A percentile compares a stretch with the other conserved stretches of the same genome.
Evolutionary conservation across 2,329 filamentous ascomycete genomes (phyloP).

Genomic region (Cryphonectria nitschkei): DNA sequence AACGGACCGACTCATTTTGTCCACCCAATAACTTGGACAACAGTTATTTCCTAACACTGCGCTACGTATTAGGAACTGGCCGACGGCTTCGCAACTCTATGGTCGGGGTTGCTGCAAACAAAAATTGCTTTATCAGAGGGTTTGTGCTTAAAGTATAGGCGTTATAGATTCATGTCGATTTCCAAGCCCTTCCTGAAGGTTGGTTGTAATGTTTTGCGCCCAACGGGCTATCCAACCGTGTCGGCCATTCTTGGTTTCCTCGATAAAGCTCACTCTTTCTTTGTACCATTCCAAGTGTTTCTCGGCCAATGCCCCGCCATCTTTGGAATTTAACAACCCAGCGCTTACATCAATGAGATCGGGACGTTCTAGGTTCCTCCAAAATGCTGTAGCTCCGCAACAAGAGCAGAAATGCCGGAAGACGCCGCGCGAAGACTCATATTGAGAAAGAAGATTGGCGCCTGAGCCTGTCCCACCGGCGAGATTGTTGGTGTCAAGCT

Average conservation of each 20-base stretch:
- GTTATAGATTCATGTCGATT: neutral
- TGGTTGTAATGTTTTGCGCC: slow-evolving; percentile 28
- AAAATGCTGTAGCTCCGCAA: slow-evolving; percentile 70
- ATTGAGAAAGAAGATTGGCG: slow-evolving; percentile 39
- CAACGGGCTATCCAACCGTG: slow-evolving; percentile 34
- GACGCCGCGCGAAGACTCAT: slow-evolving; percentile 57
- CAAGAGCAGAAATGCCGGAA: slow-evolving; percentile 62
- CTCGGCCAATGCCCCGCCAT: slow-evolving; percentile 58
- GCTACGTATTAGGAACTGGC: too few relatives aligned
- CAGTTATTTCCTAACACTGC: too few relatives aligned
- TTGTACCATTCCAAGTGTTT: slow-evolving; percentile 66
- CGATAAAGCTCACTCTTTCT: slow-evolving; percentile 60
- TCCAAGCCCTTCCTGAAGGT: neutral
- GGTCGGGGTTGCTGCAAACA: too few relatives aligned
- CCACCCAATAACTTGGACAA: too few relatives aligned
- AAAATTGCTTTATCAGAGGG: too few relatives aligned
- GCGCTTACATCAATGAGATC: slow-evolving; percentile 66
- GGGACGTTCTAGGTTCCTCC: slow-evolving; percentile 56
- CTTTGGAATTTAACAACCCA: slow-evolving; percentile 54
- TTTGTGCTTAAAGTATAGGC: neutral
- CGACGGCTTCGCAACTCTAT: too few relatives aligned
- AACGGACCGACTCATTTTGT: too few relatives aligned
- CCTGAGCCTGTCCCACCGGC: slow-evolving; percentile 42
- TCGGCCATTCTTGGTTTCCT: slow-evolving; percentile 49
- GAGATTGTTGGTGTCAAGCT: slow-evolving; percentile 39